phyloP scores from a whole-genome alignment of 2,329 filamentous ascomycete genomes.

The Exophiala dermatitidis region DNA sequence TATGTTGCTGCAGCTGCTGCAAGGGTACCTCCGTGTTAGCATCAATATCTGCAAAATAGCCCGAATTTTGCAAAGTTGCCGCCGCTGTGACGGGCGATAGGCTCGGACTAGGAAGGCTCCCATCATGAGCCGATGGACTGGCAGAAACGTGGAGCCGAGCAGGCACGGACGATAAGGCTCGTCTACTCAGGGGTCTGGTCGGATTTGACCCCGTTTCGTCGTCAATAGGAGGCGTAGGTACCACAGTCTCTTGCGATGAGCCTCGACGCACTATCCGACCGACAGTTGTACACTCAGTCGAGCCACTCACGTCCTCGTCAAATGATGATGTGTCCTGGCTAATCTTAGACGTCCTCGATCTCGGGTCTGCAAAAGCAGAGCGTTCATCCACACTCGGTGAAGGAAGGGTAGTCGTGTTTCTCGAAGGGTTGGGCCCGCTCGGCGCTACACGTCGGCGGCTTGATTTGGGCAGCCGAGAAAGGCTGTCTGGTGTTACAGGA shows the following conservation, averaged over 20 bases:
- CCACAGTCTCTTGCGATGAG: conserved; percentile 22
- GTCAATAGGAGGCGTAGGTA: conserved; percentile 28
- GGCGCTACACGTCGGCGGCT: conserved; percentile 4
- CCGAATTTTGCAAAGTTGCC: conserved; percentile 48
- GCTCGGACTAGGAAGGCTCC: conserved; percentile 88
- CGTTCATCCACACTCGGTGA: conserved; percentile 21
- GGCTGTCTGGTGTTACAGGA: conserved; percentile 26
- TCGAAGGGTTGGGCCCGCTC: conserved; percentile 1
- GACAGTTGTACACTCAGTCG: conserved; percentile 7
- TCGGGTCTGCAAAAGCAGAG: conserved; percentile 7
- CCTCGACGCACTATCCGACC: conserved; percentile 9
- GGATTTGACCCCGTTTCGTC: conserved; percentile 19
- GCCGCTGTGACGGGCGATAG: conserved; percentile 83
- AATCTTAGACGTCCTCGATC: conserved; percentile 7
- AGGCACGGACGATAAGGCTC: conserved; percentile 29
- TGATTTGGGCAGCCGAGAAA: conserved; percentile 5
- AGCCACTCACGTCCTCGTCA: conserved; percentile 1
- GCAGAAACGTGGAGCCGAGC: conserved; percentile 51
- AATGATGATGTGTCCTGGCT: conserved; percentile 1
- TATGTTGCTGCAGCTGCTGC: conserved; percentile 28
- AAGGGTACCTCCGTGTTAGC: conserved; percentile 37
- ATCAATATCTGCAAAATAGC: conserved; percentile 40
- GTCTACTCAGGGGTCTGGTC: conserved; percentile 35
- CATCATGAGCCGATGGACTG: conserved; percentile 69
- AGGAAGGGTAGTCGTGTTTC: conserved; percentile 13